A percentile compares a stretch with the other conserved stretches of the same genome.
These are phyloP conservation scores for Filobasidium floriforme DNA, from an alignment of 768 basidiomycete species.

Conservation along the genomic window DNA sequence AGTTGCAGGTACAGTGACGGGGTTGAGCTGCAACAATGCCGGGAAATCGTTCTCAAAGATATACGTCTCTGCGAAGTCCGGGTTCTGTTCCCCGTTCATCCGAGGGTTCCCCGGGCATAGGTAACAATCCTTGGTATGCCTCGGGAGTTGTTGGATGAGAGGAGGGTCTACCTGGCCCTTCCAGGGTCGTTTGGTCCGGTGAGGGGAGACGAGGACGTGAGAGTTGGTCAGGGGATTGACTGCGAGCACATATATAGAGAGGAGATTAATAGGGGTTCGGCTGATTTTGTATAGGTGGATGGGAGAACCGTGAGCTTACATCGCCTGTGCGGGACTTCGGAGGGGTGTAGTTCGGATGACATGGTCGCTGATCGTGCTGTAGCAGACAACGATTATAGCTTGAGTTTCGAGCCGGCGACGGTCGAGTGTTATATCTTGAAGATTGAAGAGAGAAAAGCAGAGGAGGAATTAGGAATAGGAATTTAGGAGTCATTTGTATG, in stretches of 20 bases:
- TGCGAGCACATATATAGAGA: conserved; percentile 35
- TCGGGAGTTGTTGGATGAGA: conserved; percentile 52
- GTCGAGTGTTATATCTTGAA: no score
- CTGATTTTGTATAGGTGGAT: no score
- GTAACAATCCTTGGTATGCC: conserved; percentile 59
- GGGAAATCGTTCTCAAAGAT: conserved; percentile 75
- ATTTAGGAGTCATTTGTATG: no score
- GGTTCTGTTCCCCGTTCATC: conserved; percentile 64
- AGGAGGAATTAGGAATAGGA: no score
- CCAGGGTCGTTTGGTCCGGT: conserved; percentile 87
- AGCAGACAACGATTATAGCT: no score
- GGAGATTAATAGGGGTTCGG: background rate
- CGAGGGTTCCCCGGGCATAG: conserved; percentile 79
- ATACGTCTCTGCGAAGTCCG: conserved; percentile 59
- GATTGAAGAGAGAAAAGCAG: no score
- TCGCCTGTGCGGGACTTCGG: conserved; percentile 38
- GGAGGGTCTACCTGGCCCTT: conserved; percentile 68
- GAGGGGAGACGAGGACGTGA: conserved; percentile 76
- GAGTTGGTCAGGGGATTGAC: conserved; percentile 74
- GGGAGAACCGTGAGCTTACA: conserved; percentile 26
- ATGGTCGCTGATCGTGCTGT: background rate
- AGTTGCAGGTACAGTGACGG: conserved; percentile 30
- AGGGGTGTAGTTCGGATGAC: conserved; percentile 26
- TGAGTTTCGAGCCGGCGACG: no score
- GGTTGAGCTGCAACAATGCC: conserved; percentile 52